Conservation (phyloP, 352 stramenopile species). For the Globisporangium acanthophoron region DNA sequence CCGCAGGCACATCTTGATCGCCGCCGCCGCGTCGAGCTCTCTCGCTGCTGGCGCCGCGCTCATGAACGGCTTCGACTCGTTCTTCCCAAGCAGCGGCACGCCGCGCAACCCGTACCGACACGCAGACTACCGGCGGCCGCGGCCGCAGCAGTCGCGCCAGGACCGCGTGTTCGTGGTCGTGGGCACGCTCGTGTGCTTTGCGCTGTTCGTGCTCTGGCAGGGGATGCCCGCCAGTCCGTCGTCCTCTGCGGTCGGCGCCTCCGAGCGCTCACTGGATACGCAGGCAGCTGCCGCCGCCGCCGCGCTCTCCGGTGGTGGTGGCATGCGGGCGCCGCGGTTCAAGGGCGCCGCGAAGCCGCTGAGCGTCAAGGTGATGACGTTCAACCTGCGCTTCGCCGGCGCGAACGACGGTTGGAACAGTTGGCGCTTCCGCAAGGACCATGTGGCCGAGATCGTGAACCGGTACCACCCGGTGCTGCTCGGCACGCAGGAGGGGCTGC, state of each 20-base stretch:
- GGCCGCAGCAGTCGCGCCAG: conserved; percentile 23
- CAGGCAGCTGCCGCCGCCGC: conserved; percentile 26
- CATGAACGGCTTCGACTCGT: conserved; percentile 65
- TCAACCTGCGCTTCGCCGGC: conserved; percentile 72
- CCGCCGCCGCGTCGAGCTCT: too few relatives aligned
- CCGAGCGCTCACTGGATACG: conserved; percentile 23
- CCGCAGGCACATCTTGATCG: too few relatives aligned
- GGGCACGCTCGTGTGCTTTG: conserved; percentile 56
- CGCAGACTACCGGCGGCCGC: conserved; percentile 27
- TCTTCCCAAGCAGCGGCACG: conserved; percentile 55
- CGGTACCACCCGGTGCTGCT: conserved; percentile 68
- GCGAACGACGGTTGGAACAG: conserved; percentile 58
- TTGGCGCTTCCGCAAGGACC: conserved; percentile 66
- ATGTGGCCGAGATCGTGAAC: conserved; percentile 71
- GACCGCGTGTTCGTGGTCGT: conserved; percentile 63
- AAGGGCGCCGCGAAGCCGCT: conserved; percentile 26
- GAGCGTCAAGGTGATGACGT: conserved; percentile 79
- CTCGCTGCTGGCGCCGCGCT: background rate
- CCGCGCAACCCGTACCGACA: conserved; percentile 80
- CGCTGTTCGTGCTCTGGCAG: conserved; percentile 59
- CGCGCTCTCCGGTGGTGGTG: conserved; percentile 20
- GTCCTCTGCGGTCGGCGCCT: background rate
- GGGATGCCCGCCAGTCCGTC: conserved; percentile 11
- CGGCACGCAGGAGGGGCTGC: conserved; percentile 70
- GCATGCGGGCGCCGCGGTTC: conserved; percentile 19